Base-by-base conservation (phyloP, 1,139 yeast species). In the Lipomyces yarrowii region DNA sequence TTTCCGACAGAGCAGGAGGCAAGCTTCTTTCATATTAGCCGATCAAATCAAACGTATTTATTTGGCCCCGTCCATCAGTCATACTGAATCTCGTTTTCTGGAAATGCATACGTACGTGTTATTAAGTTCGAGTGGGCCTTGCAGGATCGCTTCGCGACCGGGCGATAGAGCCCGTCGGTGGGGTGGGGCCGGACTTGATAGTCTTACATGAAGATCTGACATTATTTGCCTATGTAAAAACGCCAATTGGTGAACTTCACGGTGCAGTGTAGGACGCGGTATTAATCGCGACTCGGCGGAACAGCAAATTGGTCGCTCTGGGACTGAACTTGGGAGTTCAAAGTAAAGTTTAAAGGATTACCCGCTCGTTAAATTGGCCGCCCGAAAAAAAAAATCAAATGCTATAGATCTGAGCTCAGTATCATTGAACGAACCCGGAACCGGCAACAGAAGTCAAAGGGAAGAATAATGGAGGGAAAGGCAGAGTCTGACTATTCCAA, bases 141-240 rank as follows among this genome's bases (percentile, higher is more conserved):
- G 32, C 11, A 60, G n/a, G n/a, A 58, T 23, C 26, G 57, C 53
- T 57, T 57, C 60, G 11, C 51, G 60, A n/a, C 60, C 58, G 13
- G 65, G 64, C 26, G 65, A 63, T 11, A 60, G 56, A 4, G 58
- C 64, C 7, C 64, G 64, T 21, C 62, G 55, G 21, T 39, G 23
- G n/a, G 55, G 46, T n/a, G 55, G 37, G 11, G 56, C 59, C 15
- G 60, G 53, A 46, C 63, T 57, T 15, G 54, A 52, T 26, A 46
- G 55, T 18, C 54, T 59, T 30, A 42, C 18, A 11, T 42, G 21
- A 8, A 11, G 48, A 4, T 42, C 48, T n/a, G 48, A 42, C 48
- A 42, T 42, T n/a, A 37, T 42, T 42, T 5, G 21, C 15, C 48
- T 42, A 18, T 7, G 48, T 7, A 42, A 15, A 37, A 15, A 37